These are phyloP conservation scores for Termitomyces sp. DNA, from an alignment of 768 basidiomycete genomes.

Conservation along the genomic window DNA sequence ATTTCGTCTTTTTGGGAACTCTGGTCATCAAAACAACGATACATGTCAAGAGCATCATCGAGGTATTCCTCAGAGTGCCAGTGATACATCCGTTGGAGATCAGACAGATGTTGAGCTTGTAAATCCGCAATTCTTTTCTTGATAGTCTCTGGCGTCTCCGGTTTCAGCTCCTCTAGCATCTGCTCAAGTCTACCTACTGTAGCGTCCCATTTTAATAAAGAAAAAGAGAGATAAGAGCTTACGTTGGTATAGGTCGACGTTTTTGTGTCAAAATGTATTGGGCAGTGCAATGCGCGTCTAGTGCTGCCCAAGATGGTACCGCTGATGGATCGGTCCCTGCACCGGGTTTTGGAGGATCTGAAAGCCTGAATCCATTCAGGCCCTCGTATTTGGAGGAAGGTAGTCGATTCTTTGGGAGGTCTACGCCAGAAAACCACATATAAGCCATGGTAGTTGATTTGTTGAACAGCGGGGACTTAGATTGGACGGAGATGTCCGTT, in stretches of 20 bases:
- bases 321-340: background rate
- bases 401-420: background rate
- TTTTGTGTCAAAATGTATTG: slow-evolving; percentile 35
- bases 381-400: slow-evolving; percentile 2
- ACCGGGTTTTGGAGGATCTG: background rate
- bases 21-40: slow-evolving; percentile 21
- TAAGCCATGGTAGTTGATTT: slow-evolving; percentile 7
- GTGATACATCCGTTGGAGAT: slow-evolving; percentile 31
- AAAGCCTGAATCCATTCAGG: slow-evolving; percentile 6
- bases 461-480: background rate
- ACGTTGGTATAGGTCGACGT: slow-evolving; percentile 34
- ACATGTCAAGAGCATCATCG: slow-evolving; percentile 27
- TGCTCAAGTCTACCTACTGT: slow-evolving; percentile 23
- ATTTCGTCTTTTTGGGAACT: slow-evolving; percentile 8
- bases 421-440: slow-evolving; percentile 4
- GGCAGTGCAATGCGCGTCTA: slow-evolving; percentile 28
- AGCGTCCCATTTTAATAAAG: background rate
- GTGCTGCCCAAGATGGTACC: slow-evolving; percentile 10
- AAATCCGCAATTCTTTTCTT: slow-evolving; percentile 23
- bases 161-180: slow-evolving; percentile 27
- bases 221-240: slow-evolving; percentile 8
- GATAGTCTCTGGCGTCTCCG: slow-evolving; percentile 20
- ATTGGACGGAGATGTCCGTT: slow-evolving; percentile 1
- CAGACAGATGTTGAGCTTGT: slow-evolving; percentile 23
- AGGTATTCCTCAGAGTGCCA: slow-evolving; percentile 29